A percentile compares a stretch with the other conserved stretches of the same genome.
phyloP scores from a whole-genome alignment of 2,329 filamentous ascomycete species.

The Aspergillus glaucus region DNA sequence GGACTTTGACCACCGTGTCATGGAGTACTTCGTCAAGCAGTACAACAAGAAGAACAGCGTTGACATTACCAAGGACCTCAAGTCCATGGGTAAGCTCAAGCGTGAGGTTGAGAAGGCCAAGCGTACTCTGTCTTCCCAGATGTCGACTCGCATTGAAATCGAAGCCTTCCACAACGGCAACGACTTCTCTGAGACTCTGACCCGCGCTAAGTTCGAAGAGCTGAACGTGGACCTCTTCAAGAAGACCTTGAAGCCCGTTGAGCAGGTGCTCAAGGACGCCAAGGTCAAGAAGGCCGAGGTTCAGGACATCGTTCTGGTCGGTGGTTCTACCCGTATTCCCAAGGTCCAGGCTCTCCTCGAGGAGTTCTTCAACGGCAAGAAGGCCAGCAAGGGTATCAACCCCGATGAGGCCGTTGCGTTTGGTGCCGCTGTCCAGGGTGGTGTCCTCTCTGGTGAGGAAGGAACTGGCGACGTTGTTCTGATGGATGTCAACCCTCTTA shows the following conservation, averaged over 20 bases:
- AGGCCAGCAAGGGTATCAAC: constrained; percentile 98
- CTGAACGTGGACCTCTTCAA: constrained; percentile 99
- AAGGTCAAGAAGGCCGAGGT: constrained; percentile 95
- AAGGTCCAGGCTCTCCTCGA: constrained; percentile 93
- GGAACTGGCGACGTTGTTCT: constrained; percentile 76
- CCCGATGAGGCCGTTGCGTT: constrained; percentile 98
- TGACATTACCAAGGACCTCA: constrained; percentile 87
- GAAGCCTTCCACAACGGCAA: constrained; percentile 95
- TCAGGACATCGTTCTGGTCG: constrained; percentile 94
- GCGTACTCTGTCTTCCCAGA: constrained; percentile 91
- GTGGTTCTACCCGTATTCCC: constrained; percentile 98
- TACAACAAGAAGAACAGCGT: constrained; percentile 98
- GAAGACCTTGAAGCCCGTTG: constrained; percentile 97
- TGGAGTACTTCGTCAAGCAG: constrained; percentile 90
- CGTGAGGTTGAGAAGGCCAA: constrained; percentile 99
- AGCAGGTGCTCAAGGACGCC: constrained; percentile 97
- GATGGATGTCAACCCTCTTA: constrained; percentile 96
- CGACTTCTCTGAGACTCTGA: constrained; percentile 97
- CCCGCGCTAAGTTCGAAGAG: constrained; percentile 98
- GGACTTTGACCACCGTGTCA: constrained; percentile 97
- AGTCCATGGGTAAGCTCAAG: constrained; percentile 99
- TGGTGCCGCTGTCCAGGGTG: constrained; percentile 93
- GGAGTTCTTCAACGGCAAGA: constrained; percentile 93
- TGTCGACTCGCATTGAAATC: constrained; percentile 90
- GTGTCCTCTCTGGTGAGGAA: constrained; percentile 84